phyloP scores from a whole-genome alignment of 2,329 filamentous ascomycete genomes.

The Didymella exigua region DNA sequence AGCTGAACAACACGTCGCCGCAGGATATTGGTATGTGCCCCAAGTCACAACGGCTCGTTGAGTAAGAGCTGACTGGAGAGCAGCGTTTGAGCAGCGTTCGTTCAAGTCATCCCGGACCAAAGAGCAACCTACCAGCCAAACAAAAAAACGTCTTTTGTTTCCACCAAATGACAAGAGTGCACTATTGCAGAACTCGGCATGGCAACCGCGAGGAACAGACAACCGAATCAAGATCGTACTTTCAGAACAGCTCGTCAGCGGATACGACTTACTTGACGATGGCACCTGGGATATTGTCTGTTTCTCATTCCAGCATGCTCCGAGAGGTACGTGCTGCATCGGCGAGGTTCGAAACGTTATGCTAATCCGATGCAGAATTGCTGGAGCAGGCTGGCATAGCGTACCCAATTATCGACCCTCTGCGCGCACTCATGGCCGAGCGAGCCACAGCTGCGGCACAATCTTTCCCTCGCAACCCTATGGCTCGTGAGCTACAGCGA shows the following conservation, averaged over 20 bases:
- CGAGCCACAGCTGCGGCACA: constrained; percentile 8
- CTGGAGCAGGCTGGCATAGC: constrained; percentile 76
- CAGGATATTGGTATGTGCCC: constrained; percentile 38
- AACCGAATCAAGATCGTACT: constrained; percentile 79
- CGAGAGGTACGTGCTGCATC: constrained; percentile 63
- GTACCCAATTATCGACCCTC: constrained; percentile 66
- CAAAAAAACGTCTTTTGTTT: constrained; percentile 64
- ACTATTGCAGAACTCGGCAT: constrained; percentile 67
- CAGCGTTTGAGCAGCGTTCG: constrained; percentile 36
- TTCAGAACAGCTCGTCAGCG: constrained; percentile 68
- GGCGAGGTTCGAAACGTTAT: background rate
- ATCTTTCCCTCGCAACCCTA: constrained; percentile 1
- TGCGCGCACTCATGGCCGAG: constrained; percentile 30
- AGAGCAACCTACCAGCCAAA: constrained; percentile 60
- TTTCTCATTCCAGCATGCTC: constrained; percentile 87
- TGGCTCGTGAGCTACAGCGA: background rate
- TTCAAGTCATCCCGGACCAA: constrained; percentile 29
- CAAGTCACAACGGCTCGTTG: background rate
- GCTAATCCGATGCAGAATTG: constrained; percentile 60
- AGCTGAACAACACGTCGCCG: constrained; percentile 35
- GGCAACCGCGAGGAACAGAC: constrained; percentile 72
- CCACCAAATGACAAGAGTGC: constrained; percentile 73
- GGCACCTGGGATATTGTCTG: constrained; percentile 74
- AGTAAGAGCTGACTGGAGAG: background rate
- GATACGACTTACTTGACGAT: constrained; percentile 47